Evolutionary conservation across 2,329 filamentous ascomycete species (phyloP), one percentile per base, ranked within the genome.

Genomic region (Diaporthe amygdali): DNA sequence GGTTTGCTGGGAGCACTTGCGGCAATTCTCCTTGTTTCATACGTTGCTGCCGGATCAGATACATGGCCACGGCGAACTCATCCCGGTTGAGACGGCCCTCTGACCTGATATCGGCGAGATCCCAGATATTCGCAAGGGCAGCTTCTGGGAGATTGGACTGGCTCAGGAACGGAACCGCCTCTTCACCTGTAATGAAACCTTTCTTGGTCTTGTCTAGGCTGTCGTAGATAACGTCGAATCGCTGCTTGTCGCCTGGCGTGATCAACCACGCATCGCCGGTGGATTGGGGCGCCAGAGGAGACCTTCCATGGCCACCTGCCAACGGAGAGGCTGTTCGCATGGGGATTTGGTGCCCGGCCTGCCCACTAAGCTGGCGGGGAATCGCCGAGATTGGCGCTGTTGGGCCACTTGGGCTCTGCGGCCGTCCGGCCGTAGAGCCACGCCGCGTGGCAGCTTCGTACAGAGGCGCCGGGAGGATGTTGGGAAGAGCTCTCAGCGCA

Each of bases 61-160:
- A 97, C 95, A 99, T 98, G 67, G 96, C 96, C 56, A 99, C 95
- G 0, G 96, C 95, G 79, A 99, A 99, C 77, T 97, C 95, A 75
- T 99, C 96, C 76, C 90, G 91, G 56, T 89, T 95, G 70, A 99
- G 85, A 70, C 93, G 92, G 14, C 96, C 96, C 76, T 95, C 93
- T 9, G 94, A 96, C 78, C 94, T 94, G 81, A 98, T 94, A 82
- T 99, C 96, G 17, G 96, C 93, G 37, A 99, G 89, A 80, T 99
- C 96, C 96, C 96, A 99, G 74, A 99, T 97, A 77, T 97, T 94
- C 37, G 96, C 96, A 67, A 99, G 86, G 12, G 90, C 90, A 77
- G 98, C 96, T 79, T 98, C 96, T 0, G 94, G 90, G 17, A 99
- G 87, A 70, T 94, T 93, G 0, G 96, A 97, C 81, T 97, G 95